Base-by-base conservation (phyloP, 2,329 filamentous ascomycete species). In the Stagonosporopsis tanaceti region DNA sequence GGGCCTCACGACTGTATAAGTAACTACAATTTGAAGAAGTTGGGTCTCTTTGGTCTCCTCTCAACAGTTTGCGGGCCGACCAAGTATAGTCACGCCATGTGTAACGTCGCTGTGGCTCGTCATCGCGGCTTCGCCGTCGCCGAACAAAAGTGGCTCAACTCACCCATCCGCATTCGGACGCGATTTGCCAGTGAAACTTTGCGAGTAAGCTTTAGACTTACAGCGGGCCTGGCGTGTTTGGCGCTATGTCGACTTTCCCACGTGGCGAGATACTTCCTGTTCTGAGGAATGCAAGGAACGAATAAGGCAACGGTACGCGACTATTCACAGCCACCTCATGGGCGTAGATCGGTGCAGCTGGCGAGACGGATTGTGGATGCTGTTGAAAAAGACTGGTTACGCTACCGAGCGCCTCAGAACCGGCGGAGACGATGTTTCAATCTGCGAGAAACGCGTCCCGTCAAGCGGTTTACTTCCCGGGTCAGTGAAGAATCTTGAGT, bases 181-280 rank as follows among this genome's bases (percentile, higher is more conserved):
- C 20, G 34, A 27, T 17, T 34, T 38, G 41, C 24, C 28, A 37
- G 27, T 8, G 22, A 51, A 51, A 51, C 47, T 32, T 51, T 51
- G n/a, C 47, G 42, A 47, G 30, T 47, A 47, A 46, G 42, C 20
- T 42, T 51, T 37, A 37, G 42, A 39, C 47, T 42, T 46, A 42
- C 47, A 51, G 37, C 41, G 41, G 53, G 47, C 28, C 24, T 42
- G 47, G 28, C 15, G 28, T 41, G 37, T 47, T 42, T 40, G 47
- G 35, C 27, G 41, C 40, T 46, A 17, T 8, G 20, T 37, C 28
- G 25, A 24, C 30, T 25, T 28, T 28, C 27, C 42, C 47, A 51
- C 41, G 47, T 51, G 53, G 53, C 20, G 25, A 51, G n/a, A 20
- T 32, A n/a, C 30, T 17, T 17, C 2, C 27, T 40, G 4, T 11